Conservation (phyloP, 805 yeast genomes). For the Cephaloascus fragrans region DNA sequence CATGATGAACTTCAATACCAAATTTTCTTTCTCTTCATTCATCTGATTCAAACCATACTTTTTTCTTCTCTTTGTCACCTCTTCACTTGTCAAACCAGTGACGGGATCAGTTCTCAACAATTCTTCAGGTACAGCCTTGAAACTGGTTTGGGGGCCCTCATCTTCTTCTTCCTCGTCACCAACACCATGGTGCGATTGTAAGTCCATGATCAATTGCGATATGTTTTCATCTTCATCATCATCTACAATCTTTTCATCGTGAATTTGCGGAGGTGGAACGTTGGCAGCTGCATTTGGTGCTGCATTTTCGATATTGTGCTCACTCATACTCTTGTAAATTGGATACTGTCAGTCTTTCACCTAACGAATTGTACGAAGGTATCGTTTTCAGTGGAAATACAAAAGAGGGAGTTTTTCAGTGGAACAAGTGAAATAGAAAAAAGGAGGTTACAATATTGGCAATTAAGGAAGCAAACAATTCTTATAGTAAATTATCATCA, state of each 20-base stretch:
- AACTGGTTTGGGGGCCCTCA: constrained; percentile 16
- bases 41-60: constrained; percentile 84
- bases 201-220: constrained; percentile 58
- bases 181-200: constrained; percentile 50
- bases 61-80: constrained; percentile 77
- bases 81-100: constrained; percentile 68
- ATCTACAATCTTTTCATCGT: constrained; percentile 57
- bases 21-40: constrained; percentile 81
- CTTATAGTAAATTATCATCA: no score
- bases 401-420: no score
- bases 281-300: background rate
- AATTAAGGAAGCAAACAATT: no score
- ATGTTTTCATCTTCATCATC: constrained; percentile 6
- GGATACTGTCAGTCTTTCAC: no score
- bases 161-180: constrained; percentile 43
- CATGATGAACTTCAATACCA: constrained; percentile 70
- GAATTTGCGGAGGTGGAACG: background rate
- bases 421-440: no score
- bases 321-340: background rate
- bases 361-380: no score
- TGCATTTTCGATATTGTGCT: background rate
- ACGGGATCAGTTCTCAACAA: constrained; percentile 74
- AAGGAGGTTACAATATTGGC: no score
- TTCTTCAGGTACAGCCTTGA: constrained; percentile 78
- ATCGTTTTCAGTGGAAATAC: no score